Base-by-base conservation (phyloP, 176 grass and related monocot genomes). In the Triticum dicoccoides region DNA sequence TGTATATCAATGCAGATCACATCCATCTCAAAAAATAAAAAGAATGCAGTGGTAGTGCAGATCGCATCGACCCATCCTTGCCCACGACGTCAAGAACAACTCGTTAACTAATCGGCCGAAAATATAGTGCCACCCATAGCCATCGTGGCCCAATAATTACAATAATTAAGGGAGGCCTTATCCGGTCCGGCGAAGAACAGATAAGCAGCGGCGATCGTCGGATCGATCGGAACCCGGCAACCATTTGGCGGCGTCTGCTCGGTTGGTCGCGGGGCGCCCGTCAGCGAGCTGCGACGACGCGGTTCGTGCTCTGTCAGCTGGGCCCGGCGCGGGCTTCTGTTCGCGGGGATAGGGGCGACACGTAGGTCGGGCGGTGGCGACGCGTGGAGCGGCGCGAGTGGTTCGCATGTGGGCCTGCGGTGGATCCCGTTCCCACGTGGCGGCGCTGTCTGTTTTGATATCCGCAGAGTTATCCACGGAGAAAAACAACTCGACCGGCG, bases 191-290 rank as follows among this genome's bases (percentile, higher is more conserved):
- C 77, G 63, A 68, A 78, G n/a, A 76, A 86, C 39, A 65, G 84
- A 64, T 83, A 54, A 70, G 73, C 73, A 20, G 44, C 1, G 73
- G 44, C 6, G 73, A 59, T 59, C 56, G 56, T 21, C 56, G 18
- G 54, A 76, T 15, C 14, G 44, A 76, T 38, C 61, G 59, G 62
- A 76, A 84, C 80, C 41, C 12, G 20, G 41, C 69, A 61, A 3
- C 69, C 29, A 11, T 32, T 6, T 29, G 25, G 63, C 25, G 25
- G 63, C 24, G 5, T 66, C 1, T 68, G 63, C 25, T 65, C 23
- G 79, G 80, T 86, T 41, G 85, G 85, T 91, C 74, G 52, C 49
- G 11, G 85, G 85, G 69, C 18, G 76, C 76, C 76, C 85, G 8
- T 81, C 86, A 6, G 11, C 85, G 37, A 51, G 67, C 11, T 20